A percentile compares a stretch with the other conserved stretches of the same genome.
Conservation (phyloP, 495 filamentous ascomycete species). For the Bryoglossum gracile region DNA sequence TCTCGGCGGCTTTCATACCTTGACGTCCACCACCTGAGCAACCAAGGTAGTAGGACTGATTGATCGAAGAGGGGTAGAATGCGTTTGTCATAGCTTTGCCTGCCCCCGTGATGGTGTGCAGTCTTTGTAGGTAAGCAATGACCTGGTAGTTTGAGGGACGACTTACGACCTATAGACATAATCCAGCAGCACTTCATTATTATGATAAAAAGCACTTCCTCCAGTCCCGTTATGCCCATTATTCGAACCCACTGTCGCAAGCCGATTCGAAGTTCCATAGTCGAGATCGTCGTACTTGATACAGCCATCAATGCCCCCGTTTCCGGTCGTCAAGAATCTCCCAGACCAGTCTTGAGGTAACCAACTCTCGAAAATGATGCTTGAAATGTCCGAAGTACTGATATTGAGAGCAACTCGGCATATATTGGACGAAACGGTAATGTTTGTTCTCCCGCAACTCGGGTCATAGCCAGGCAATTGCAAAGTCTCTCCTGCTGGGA, state of each 20-base stretch:
- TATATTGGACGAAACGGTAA: constrained; percentile 39
- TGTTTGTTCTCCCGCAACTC: constrained; percentile 35
- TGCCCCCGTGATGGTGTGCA: constrained; percentile 43
- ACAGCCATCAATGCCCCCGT: constrained; percentile 51
- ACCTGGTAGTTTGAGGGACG: constrained; percentile 33
- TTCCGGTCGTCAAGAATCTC: constrained; percentile 48
- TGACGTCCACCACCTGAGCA: constrained; percentile 56
- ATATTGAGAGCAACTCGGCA: constrained; percentile 53
- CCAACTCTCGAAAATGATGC: constrained; percentile 52
- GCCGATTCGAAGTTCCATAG: constrained; percentile 37
- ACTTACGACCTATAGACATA: constrained; percentile 32
- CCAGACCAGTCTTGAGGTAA: constrained; percentile 45
- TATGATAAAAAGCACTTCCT: constrained; percentile 43
- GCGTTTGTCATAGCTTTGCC: constrained; percentile 26
- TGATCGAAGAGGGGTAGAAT: constrained; percentile 30
- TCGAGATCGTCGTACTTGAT: constrained; percentile 29
- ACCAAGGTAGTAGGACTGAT: constrained; percentile 45
- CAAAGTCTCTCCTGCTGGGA: constrained; percentile 42
- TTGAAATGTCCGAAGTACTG: constrained; percentile 43
- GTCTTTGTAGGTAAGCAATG: constrained; percentile 25
- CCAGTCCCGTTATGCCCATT: constrained; percentile 51
- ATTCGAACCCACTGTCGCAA: constrained; percentile 49
- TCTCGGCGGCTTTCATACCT: constrained; percentile 45
- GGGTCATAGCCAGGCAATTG: constrained; percentile 39
- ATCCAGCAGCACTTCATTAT: constrained; percentile 45